Base-by-base conservation (phyloP, 768 basidiomycete species). In the Panus rudis region DNA sequence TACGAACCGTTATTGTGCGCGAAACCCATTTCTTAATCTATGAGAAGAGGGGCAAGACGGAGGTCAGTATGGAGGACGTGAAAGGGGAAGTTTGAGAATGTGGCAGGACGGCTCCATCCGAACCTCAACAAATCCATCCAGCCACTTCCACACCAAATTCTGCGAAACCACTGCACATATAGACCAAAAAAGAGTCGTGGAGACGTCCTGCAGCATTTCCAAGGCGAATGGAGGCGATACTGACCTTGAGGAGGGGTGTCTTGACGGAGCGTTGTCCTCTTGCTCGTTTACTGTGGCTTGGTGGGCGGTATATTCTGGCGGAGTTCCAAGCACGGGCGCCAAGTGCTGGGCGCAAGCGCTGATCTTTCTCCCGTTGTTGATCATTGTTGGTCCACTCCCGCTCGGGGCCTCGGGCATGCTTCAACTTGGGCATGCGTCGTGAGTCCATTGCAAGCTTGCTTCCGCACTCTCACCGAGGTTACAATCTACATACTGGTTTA, bases 1-100 rank as follows among this genome's bases (percentile, higher is more conserved):
- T 35, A 64, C 77, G 57, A 33, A 82, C 81, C 83, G 78, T 87
- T 87, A 69, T 85, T 86, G 70, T 81, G 76, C 53, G 67, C 71
- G 63, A 85, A 84, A 77, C 82, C 84, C 84, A 85, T 87, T 55
- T 60, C 64, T 68, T 68, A 71, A 56, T 71, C 73, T 78, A 37
- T 27, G 17, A 42, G 47, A 49, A 47, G 45, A 24, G 30, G n/a
- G 49, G 45, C 30, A 54, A 45, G 23, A 11, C 42, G 35, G 47
- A 39, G 44, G 46, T 45, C 30, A 14, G 37, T 37, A 37, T 19
- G 44, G 23, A 40, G 24, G 23, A 33, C 4, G 19, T 14, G 28
- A 35, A 45, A 43, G 22, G 45, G 42, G 43, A 46, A 42, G 46
- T 46, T 43, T 41, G 46, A 16, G 14, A 35, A 24, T 12, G 11